A percentile compares a stretch with the other conserved stretches of the same genome.
Evolutionary conservation across 306 rosid genomes (phyloP).

Genomic region (Oemleria cerasiformis): DNA sequence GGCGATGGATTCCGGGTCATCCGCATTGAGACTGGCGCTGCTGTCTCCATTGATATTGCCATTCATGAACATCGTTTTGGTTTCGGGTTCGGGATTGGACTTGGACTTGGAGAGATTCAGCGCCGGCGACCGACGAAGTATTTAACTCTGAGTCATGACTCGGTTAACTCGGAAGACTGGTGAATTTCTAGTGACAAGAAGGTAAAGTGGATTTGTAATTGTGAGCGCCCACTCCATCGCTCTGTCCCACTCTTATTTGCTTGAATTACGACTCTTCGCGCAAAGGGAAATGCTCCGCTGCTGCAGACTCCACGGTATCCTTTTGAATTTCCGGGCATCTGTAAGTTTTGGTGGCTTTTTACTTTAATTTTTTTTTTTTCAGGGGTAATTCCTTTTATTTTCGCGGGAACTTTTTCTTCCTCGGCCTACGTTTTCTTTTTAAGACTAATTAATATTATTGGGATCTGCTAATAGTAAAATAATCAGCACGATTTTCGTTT

Average conservation of each 20-base stretch:
- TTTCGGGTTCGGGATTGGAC: not conserved
- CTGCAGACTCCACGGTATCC: not conserved
- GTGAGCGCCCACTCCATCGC: not conserved
- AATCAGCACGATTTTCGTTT: too few relatives aligned
- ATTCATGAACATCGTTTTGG: not conserved
- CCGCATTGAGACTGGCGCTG: constrained; percentile 12
- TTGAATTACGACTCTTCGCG: constrained; percentile 21
- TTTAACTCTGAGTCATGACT: not conserved
- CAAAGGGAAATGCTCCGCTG: not conserved
- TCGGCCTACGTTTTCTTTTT: too few relatives aligned
- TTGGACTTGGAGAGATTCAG: not conserved
- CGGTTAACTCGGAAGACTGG: not conserved
- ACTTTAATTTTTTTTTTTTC: too few relatives aligned
- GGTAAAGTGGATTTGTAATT: not conserved
- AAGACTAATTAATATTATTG: too few relatives aligned
- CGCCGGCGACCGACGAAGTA: not conserved
- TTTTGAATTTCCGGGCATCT: too few relatives aligned
- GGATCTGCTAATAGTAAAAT: too few relatives aligned
- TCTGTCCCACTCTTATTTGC: not conserved
- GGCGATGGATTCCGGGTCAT: constrained; percentile 40
- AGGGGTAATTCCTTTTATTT: too few relatives aligned
- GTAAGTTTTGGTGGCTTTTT: too few relatives aligned
- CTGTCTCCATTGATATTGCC: not conserved
- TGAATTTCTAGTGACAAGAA: not conserved
- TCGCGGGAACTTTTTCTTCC: too few relatives aligned